Conservation (phyloP, 2,329 filamentous ascomycete genomes). For the Ceratocystiopsis sp. region DNA sequence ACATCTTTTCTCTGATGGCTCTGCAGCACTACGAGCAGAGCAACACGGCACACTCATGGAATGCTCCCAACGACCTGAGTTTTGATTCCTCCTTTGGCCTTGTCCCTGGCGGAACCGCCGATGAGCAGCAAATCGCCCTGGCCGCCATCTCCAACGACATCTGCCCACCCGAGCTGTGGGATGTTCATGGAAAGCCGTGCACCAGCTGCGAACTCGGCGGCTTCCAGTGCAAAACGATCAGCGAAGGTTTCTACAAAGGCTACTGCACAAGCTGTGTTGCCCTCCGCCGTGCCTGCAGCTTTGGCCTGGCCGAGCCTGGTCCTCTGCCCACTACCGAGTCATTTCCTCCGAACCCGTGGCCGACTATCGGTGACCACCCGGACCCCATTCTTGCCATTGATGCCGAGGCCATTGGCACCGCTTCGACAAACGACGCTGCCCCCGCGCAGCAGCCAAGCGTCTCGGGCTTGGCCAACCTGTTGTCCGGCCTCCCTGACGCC, state of each 20-base stretch:
- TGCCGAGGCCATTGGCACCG: too few relatives aligned
- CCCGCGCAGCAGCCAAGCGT: too few relatives aligned
- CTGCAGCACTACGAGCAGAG: slow-evolving; percentile 36
- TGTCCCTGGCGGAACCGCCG: too few relatives aligned
- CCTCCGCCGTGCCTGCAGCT: slow-evolving; percentile 39
- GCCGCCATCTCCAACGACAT: slow-evolving; percentile 16
- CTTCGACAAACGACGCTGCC: too few relatives aligned
- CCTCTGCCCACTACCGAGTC: slow-evolving; percentile 17
- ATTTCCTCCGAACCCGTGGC: slow-evolving; percentile 29
- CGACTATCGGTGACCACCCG: slow-evolving; percentile 25
- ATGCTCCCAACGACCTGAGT: too few relatives aligned
- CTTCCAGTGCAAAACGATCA: slow-evolving; percentile 43
- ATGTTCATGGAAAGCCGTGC: slow-evolving; percentile 31
- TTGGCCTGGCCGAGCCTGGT: slow-evolving; percentile 21
- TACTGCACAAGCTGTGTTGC: slow-evolving; percentile 48
- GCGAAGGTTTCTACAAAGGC: slow-evolving; percentile 40
- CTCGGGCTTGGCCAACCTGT: too few relatives aligned
- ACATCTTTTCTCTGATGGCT: slow-evolving; percentile 42
- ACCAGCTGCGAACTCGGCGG: slow-evolving; percentile 31
- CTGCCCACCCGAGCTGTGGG: slow-evolving; percentile 16
- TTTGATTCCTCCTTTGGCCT: too few relatives aligned
- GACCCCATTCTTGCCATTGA: slow-evolving; percentile 15
- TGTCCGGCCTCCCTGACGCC: too few relatives aligned
- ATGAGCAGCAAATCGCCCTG: slow-evolving; percentile 1
- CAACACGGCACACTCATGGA: slow-evolving; percentile 10